These are phyloP conservation scores for Botrytis pseudocinerea DNA, from an alignment of 2,329 filamentous ascomycete species.

Conservation along the genomic window DNA sequence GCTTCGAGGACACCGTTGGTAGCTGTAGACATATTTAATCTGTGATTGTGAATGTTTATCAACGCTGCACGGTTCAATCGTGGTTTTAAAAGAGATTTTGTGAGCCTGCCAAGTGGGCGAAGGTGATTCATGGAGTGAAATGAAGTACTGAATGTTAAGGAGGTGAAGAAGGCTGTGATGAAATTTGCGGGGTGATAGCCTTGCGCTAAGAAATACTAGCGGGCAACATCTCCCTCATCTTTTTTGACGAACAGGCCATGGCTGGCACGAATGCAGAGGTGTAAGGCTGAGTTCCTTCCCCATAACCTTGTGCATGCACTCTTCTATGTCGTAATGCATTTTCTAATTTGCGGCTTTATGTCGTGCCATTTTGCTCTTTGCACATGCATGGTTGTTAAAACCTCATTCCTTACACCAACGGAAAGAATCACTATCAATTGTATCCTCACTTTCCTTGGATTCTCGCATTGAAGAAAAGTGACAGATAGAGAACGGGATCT, in stretches of 20 bases:
- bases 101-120: not conserved
- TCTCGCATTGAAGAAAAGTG: not conserved
- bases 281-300: not conserved
- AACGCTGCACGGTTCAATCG: not conserved
- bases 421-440: not conserved
- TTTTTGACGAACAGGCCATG: not conserved
- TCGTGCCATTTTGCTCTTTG: not conserved
- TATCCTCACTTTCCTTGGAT: not conserved
- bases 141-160: not conserved
- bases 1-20: conserved; percentile 1
- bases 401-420: not conserved
- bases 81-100: not conserved
- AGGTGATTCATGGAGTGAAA: conserved; percentile 12
- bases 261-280: not conserved
- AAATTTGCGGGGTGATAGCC: conserved; percentile 14
- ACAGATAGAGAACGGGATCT: not conserved
- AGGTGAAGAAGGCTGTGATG: conserved; percentile 1
- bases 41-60: not conserved
- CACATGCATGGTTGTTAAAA: not conserved
- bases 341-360: not conserved
- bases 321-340: not conserved
- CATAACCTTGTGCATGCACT: not conserved
- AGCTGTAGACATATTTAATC: conserved; percentile 12
- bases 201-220: conserved; percentile 5
- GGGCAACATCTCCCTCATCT: not conserved